These are phyloP conservation scores for Leccinum variicolor DNA, from an alignment of 768 basidiomycete species.

Conservation along the genomic window DNA sequence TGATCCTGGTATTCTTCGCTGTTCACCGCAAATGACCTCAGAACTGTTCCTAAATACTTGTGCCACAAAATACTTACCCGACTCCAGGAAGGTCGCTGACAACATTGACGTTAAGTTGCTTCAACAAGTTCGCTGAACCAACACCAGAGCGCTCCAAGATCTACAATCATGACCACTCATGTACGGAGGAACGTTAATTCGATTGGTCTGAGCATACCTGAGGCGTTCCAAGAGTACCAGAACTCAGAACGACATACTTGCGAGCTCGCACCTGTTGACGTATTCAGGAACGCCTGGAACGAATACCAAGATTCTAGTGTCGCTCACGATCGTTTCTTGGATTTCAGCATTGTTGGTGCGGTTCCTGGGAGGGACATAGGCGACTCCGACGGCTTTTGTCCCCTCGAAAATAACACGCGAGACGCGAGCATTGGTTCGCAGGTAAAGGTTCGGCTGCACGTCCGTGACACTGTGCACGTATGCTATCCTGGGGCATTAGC, in stretches of 20 bases:
- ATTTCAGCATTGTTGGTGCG: constrained; percentile 49
- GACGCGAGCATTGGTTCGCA: constrained; percentile 65
- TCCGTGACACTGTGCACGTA: constrained; percentile 74
- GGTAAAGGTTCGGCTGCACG: constrained; percentile 60
- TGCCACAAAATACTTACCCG: constrained; percentile 39
- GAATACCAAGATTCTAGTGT: background rate
- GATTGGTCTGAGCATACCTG: constrained; percentile 29
- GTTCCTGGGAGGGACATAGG: constrained; percentile 63
- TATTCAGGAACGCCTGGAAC: background rate
- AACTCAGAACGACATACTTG: constrained; percentile 63
- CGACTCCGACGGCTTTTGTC: constrained; percentile 67
- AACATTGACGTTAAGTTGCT: constrained; percentile 56
- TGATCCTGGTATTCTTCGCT: constrained; percentile 75
- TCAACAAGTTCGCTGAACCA: constrained; percentile 50
- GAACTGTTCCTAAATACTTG: background rate
- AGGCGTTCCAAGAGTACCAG: constrained; percentile 67
- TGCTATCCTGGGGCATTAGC: constrained; percentile 31
- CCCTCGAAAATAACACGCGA: constrained; percentile 72
- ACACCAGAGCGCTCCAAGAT: constrained; percentile 74
- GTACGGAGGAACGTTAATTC: background rate
- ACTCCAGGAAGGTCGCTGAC: constrained; percentile 71
- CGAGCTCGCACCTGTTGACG: constrained; percentile 45
- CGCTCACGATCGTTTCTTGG: constrained; percentile 52
- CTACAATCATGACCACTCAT: constrained; percentile 21
- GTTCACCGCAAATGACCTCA: constrained; percentile 2